Percentiles rank a stretch among this genome's conserved stretches.
Conservation (phyloP, 192 early-diverging fungal genomes). For the Umbelopsis sp. region DNA sequence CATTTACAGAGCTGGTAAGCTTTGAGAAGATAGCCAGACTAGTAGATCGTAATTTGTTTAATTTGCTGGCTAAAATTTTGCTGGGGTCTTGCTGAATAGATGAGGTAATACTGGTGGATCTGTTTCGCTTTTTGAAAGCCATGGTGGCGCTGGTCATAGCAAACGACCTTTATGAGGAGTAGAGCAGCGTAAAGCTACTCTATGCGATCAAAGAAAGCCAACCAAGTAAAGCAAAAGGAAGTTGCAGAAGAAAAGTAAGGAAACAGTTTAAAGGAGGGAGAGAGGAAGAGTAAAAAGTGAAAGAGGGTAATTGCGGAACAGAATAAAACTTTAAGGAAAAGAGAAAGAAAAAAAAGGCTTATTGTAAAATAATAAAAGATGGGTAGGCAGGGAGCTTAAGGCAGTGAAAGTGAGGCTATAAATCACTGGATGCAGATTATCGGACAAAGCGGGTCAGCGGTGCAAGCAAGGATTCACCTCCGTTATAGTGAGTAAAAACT, state of each 20-base stretch:
- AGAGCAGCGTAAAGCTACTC: constrained; percentile 16
- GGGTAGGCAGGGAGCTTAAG: neutral
- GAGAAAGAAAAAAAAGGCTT: neutral
- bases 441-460: neutral
- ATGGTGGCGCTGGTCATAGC: constrained; percentile 3
- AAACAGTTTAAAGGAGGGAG: neutral
- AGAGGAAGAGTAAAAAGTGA: neutral
- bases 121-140: constrained; percentile 4
- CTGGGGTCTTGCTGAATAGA: neutral
- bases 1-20: neutral
- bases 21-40: neutral
- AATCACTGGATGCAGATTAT: too few relatives aligned
- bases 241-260: neutral
- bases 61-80: neutral
- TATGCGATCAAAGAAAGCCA: neutral
- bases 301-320: neutral
- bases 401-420: neutral
- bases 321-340: constrained; percentile 6
- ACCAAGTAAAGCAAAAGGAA: neutral
- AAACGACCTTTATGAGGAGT: constrained; percentile 3
- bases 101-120: neutral
- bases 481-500: too few relatives aligned
- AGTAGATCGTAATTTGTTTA: neutral
- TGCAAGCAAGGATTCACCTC: neutral
- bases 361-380: neutral